Evolutionary conservation across 2,329 filamentous ascomycete species (phyloP), one percentile per base, ranked within the genome.

Genomic region (Hirsutella minnesotensis): DNA sequence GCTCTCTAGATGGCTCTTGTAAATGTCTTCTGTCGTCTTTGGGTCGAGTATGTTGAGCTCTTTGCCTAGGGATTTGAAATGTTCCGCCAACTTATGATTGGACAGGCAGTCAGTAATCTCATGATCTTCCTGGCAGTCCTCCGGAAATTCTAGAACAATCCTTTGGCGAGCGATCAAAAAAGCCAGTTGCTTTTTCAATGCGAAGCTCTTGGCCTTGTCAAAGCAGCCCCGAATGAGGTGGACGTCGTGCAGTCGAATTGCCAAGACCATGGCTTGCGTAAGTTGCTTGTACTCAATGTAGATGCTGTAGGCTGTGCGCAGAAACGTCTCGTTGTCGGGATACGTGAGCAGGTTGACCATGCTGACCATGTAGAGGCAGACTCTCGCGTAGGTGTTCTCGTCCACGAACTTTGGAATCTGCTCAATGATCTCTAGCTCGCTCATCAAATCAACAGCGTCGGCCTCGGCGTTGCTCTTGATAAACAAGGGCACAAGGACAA

Each of bases 311-410:
- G 90, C 89, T 8, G 90, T 94, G 50, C 80, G 82, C 46, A 98
- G 81, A 66, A 98, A 96, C 55, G 86, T 81, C 59, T 95, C 86
- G 64, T 98, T 95, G 65, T 98, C 92, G 36, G 92, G 92, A 58
- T 94, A 96, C 42, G 92, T 95, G 61, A 98, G 79, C 18, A 98
- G 77, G 58, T 92, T 94, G 52, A 98, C 92, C 86, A 96, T 96
- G 70, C 87, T 94, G 54, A 94, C 87, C 83, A 98, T 95, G 68
- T 98, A 98, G 52, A 98, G 68, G 60, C 92, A 96, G 44, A 95
- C 92, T 57, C 92, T 75, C 41, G 84, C 73, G 61, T 94, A 98
- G 21, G 89, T 96, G 66, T 96, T 83, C 62, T 94, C 83, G 62
- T 98, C 92, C 41, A 98, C 75, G 55, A 89, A 94, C 51, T 87